These are phyloP conservation scores for Chytriomyces hyalinus DNA, from an alignment of 192 early-diverging fungal genomes.

Conservation along the genomic window DNA sequence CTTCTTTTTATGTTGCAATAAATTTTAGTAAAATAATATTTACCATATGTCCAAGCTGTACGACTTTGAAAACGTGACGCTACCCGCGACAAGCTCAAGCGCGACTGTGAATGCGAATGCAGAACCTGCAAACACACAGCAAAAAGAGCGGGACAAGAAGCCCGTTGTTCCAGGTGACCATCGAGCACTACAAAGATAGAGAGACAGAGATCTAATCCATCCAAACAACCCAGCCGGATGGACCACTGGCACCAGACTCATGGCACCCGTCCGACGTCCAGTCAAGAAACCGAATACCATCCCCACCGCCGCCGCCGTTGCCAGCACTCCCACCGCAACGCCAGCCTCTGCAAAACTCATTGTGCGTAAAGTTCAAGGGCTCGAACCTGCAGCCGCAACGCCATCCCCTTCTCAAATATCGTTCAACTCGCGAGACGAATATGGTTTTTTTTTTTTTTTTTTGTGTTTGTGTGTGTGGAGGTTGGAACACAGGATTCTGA, in stretches of 20 bases:
- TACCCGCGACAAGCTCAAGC: background rate
- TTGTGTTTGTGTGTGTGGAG: background rate
- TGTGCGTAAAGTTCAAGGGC: background rate
- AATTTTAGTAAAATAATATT: no score
- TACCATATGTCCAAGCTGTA: slow-evolving; percentile 9
- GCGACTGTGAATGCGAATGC: background rate
- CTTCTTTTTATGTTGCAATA: no score
- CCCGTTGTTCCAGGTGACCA: no score
- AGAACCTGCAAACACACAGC: background rate
- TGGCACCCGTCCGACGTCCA: background rate
- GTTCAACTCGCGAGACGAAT: background rate
- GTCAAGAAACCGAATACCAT: background rate
- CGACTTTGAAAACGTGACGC: background rate
- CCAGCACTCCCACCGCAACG: slow-evolving; percentile 9
- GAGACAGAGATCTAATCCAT: no score
- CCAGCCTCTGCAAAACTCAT: slow-evolving; percentile 2
- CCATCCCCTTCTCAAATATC: background rate
- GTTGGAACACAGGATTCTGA: background rate
- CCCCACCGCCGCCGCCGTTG: background rate
- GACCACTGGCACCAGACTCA: background rate
- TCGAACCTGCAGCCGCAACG: background rate
- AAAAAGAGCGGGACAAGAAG: no score
- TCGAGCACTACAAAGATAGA: no score
- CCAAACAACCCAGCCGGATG: background rate
- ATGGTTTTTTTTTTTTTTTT: slow-evolving; percentile 38